Evolutionary conservation across 75 land plant species (phyloP).

Genomic region (Gnetum montanum): DNA sequence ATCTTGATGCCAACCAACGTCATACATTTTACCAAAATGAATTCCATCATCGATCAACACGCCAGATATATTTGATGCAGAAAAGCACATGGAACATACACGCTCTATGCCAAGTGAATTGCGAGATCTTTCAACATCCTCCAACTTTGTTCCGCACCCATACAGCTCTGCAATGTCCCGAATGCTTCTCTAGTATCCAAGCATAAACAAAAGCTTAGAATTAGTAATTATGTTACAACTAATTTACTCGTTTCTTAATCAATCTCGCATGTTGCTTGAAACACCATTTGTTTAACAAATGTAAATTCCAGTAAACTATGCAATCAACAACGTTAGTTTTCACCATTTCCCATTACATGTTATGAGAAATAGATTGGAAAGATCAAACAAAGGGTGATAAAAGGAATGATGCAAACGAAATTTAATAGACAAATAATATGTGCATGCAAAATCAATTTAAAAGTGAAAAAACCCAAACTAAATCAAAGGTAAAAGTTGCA

Average conservation of each 20-base stretch:
- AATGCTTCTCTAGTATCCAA: conserved; percentile 68
- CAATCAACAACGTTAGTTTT: no score
- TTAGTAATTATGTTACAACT: neutral
- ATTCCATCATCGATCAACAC: conserved; percentile 88
- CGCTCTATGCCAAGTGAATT: conserved; percentile 29
- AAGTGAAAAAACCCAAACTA: no score
- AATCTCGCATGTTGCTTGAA: neutral
- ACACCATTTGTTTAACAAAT: neutral
- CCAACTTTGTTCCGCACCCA: conserved; percentile 43
- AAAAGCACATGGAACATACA: conserved; percentile 49
- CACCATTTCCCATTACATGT: no score
- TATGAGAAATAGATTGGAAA: no score
- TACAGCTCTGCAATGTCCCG: conserved; percentile 72
- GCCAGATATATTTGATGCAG: conserved; percentile 64
- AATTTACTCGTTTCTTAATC: neutral
- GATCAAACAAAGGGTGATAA: no score
- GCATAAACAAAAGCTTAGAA: no score
- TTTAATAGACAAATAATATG: no score
- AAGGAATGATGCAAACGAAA: no score
- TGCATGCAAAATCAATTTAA: no score
- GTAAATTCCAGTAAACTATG: no score
- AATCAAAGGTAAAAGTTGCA: no score
- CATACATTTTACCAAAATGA: conserved; percentile 57
- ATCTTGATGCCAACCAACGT: conserved; percentile 65
- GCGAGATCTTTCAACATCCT: conserved; percentile 49